phyloP scores from a whole-genome alignment of 768 basidiomycete species.

The Trametes cinnabarina region DNA sequence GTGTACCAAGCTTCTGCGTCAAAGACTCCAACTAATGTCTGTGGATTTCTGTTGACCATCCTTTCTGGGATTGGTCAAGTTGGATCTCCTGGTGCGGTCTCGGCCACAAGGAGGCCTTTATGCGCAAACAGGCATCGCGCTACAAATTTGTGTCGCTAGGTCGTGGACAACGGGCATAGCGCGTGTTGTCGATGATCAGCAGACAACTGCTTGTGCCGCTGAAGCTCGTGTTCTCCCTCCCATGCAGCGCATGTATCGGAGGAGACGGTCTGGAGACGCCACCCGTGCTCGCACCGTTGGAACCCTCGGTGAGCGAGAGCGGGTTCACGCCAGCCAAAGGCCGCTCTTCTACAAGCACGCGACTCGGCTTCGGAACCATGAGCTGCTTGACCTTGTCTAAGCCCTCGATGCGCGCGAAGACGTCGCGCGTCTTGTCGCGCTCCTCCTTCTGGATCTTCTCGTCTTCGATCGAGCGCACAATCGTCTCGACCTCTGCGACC shows the following conservation, averaged over 20 bases:
- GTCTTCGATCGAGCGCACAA: constrained; percentile 95
- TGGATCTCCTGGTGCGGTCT: no score
- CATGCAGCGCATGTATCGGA: constrained; percentile 19
- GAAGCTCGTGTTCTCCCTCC: no score
- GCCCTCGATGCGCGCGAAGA: constrained; percentile 94
- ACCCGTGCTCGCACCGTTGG: no score
- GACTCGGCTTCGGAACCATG: constrained; percentile 84
- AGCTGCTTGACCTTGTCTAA: constrained; percentile 92
- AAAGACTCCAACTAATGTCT: no score
- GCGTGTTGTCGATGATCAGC: background rate
- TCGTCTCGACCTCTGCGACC: constrained; percentile 95
- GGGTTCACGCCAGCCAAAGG: constrained; percentile 40
- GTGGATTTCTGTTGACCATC: no score
- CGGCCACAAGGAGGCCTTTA: no score
- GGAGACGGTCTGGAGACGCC: constrained; percentile 23
- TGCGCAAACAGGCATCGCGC: no score
- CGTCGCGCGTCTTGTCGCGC: constrained; percentile 91
- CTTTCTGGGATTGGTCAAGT: no score
- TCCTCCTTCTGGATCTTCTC: constrained; percentile 98
- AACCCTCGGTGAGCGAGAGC: background rate
- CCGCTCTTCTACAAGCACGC: constrained; percentile 57
- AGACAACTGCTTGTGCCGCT: background rate
- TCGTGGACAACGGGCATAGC: background rate
- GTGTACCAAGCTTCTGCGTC: no score
- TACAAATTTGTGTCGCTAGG: background rate